Evolutionary conservation across 345 rosid genomes (phyloP).

Genomic region (Camelina laxa): DNA sequence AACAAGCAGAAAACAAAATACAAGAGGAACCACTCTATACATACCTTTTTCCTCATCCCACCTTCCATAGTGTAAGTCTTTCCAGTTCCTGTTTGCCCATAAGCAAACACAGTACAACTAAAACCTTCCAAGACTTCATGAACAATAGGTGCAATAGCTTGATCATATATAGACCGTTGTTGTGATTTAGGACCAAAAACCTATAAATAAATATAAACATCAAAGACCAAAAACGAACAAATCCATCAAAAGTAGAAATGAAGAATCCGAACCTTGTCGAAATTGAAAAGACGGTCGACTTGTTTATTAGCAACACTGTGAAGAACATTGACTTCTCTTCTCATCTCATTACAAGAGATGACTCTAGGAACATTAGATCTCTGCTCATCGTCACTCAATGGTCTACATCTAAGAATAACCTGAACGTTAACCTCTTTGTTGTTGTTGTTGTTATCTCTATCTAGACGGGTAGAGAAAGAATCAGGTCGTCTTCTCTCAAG

Average conservation of each 20-base stretch:
- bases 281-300: slow-evolving; percentile 77
- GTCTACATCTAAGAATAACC: slow-evolving; percentile 90
- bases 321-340: slow-evolving; percentile 75
- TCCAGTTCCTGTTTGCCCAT: slow-evolving; percentile 92
- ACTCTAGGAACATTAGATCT: slow-evolving; percentile 61
- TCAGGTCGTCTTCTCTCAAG: slow-evolving; percentile 80
- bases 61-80: slow-evolving; percentile 98
- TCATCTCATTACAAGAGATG: slow-evolving; percentile 73
- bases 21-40: neutral
- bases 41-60: slow-evolving; percentile 88
- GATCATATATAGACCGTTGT: slow-evolving; percentile 92
- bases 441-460: slow-evolving; percentile 53
- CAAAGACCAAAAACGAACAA: neutral
- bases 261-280: slow-evolving; percentile 67
- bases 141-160: slow-evolving; percentile 82
- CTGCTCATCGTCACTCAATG: slow-evolving; percentile 81
- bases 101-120: slow-evolving; percentile 94
- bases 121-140: slow-evolving; percentile 93
- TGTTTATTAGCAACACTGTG: slow-evolving; percentile 80
- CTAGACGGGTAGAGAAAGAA: slow-evolving; percentile 58
- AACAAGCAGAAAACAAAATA: neutral
- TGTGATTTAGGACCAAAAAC: slow-evolving; percentile 96
- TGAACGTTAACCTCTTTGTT: slow-evolving; percentile 78
- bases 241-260: neutral
- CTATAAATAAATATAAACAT: slow-evolving; percentile 38